A percentile compares a stretch with the other conserved stretches of the same genome.
phyloP scores from a whole-genome alignment of 2,329 filamentous ascomycete genomes.

The Aspergillus glaucus region DNA sequence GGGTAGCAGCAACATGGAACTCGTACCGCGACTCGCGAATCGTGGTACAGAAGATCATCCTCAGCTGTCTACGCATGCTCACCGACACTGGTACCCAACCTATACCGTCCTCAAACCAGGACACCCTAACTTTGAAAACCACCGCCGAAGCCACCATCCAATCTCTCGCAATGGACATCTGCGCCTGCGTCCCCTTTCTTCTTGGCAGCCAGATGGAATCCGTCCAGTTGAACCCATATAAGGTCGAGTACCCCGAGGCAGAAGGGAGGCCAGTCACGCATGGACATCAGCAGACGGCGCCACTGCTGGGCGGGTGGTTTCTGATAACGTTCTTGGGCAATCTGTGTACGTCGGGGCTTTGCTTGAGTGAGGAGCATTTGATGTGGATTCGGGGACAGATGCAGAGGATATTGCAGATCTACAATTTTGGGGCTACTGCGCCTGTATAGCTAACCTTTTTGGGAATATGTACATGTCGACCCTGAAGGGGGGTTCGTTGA shows the following conservation, averaged over 20 bases:
- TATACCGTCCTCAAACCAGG: not conserved
- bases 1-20: conserved; percentile 25
- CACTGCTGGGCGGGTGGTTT: conserved; percentile 23
- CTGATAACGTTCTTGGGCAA: conserved; percentile 14
- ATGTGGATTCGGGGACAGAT: conserved; percentile 20
- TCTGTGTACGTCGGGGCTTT: conserved; percentile 12
- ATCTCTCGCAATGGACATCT: conserved; percentile 19
- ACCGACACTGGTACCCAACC: conserved; percentile 1
- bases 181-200: conserved; percentile 22
- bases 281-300: conserved; percentile 17
- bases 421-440: conserved; percentile 7
- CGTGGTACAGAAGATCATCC: conserved; percentile 21
- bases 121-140: not conserved
- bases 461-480: not conserved
- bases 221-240: conserved; percentile 13
- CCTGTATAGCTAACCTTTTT: not conserved
- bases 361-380: conserved; percentile 12
- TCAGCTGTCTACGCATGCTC: conserved; percentile 17
- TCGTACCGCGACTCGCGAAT: conserved; percentile 24
- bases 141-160: conserved; percentile 6
- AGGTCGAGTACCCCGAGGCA: conserved; percentile 19
- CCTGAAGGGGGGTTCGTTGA: not conserved
- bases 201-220: conserved; percentile 20
- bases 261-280: conserved; percentile 11
- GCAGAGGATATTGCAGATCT: conserved; percentile 19